Base-by-base conservation (phyloP, 2,329 filamentous ascomycete genomes). In the Fusarium nygamai region DNA sequence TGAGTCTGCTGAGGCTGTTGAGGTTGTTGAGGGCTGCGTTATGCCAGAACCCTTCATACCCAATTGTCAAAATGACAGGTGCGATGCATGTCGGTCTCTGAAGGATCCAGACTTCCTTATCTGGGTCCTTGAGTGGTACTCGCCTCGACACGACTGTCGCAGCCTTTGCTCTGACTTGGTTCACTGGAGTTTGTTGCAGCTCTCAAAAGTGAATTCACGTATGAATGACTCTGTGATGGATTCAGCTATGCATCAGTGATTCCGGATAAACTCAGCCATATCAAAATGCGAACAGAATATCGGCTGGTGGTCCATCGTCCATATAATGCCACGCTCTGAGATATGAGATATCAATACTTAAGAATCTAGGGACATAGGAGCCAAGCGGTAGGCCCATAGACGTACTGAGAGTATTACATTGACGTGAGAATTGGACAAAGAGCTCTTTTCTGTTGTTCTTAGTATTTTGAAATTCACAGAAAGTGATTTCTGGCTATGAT, bases 371-470 rank as follows among this genome's bases (percentile, higher is more conserved):
- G 2, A 27, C 43, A 7, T 5, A 2, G 17, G 3, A 20, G 17
- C 17, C 20, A 22, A 5, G 3, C 4, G 9, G 0, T 8, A 48
- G 27, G 11, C 20, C 7, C 14, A 31, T n/a, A 0, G 27, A 1
- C 2, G 2, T 31, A 6, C 7, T 48, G 3, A 22, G 6, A 17
- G 22, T 12, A 48, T 48, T 16, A 1, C 4, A 16, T 9, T 17
- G 0, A 2, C 0, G 6, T 4, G 9, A 4, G 2, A 22, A 8
- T 11, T 22, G 4, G 5, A 9, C 5, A 46, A n/a, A 13, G 5
- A 19, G 11, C 5, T 5, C 9, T 2, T 8, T 5, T 8, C 9
- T 22, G 13, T 29, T 16, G 0, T 11, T 8, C 2, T 11, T n/a
- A n/a, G 20, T 4, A 0, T 8, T 22, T 10, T 3, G 4, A 14